A percentile compares a stretch with the other conserved stretches of the same genome.
These are phyloP conservation scores for Diaporthe helianthi DNA, from an alignment of 2,329 filamentous ascomycete genomes.

Conservation along the genomic window DNA sequence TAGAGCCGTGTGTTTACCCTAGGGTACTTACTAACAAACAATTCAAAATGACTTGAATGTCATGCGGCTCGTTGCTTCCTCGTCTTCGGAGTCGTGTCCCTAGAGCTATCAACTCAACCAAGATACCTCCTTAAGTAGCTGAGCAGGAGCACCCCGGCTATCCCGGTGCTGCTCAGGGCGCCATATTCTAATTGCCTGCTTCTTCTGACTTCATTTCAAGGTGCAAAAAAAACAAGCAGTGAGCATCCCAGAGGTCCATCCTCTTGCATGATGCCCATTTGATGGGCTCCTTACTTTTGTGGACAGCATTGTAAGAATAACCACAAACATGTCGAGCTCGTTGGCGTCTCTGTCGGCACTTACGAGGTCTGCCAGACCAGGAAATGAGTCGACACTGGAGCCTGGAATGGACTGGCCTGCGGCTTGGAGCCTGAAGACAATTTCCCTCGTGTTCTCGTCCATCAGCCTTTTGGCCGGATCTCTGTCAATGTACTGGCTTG, in stretches of 20 bases:
- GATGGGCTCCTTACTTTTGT: neutral
- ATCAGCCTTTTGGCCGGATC: conserved; percentile 64
- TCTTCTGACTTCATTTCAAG: neutral
- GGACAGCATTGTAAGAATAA: neutral
- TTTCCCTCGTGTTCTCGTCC: conserved; percentile 52
- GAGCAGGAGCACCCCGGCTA: neutral
- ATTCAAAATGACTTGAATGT: neutral
- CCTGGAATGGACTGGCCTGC: neutral
- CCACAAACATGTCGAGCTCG: neutral
- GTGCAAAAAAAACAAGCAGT: neutral
- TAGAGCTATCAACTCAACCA: neutral
- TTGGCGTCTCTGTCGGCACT: neutral
- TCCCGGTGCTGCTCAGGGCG: neutral
- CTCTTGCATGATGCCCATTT: neutral
- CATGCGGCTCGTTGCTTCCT: conserved; percentile 2
- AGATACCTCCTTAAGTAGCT: neutral
- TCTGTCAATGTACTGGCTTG: conserved; percentile 73
- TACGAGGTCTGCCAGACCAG: neutral
- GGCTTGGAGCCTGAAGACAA: conserved; percentile 42
- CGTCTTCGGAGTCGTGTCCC: neutral
- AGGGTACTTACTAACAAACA: too few relatives aligned
- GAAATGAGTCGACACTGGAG: neutral
- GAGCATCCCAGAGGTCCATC: too few relatives aligned
- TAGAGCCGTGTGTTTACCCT: neutral
- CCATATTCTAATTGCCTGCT: neutral